Evolutionary conservation across 2,329 filamentous ascomycete species (phyloP), one percentile per base, ranked within the genome.

Genomic region (Pestalotiopsis sp.): DNA sequence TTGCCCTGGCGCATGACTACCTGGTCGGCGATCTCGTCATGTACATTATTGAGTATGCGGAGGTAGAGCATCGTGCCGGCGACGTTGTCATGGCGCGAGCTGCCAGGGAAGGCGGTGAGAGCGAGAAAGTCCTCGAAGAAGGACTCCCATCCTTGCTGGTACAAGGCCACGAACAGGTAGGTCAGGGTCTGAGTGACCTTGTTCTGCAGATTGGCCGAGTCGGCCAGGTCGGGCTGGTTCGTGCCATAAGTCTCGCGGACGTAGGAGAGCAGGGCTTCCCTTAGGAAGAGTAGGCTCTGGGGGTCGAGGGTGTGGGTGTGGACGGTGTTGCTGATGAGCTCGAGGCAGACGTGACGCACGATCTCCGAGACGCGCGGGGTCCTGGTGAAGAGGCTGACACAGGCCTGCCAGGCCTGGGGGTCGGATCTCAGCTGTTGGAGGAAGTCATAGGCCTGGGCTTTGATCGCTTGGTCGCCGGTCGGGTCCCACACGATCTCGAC

Each of bases 151-250:
- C 92, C 92, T 66, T 92, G 89, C 66, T 90, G 90, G 80, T 99
- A 99, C 67, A 97, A 86, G 13, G 91, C 90, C 45, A 94, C 92
- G 80, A 99, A 99, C 65, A 99, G 90, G 77, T 94, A 96, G 11
- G 96, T 99, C 75, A 99, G 84, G 13, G 95, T 97, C 83, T 99
- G 96, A 61, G 95, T 95, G 73, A 99, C 89, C 83, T 99, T 99
- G 84, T 98, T 99, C 82, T 98, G 95, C 58, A 99, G 91, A 72
- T 89, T 88, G 27, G 89, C 80, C 9, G 91, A 89, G 78, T 99
- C 96, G 71, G 91, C 82, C 66, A 84, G 81, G 69, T 86, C 84
- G 67, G 87, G 86, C 11, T 84, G 80, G 41, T 84, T 84, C 52
- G 86, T 84, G 66, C 90, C 88, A 79, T 98, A 98, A 63, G 88